phyloP scores from a whole-genome alignment of 768 basidiomycete species.

The Agrocybe praecox region DNA sequence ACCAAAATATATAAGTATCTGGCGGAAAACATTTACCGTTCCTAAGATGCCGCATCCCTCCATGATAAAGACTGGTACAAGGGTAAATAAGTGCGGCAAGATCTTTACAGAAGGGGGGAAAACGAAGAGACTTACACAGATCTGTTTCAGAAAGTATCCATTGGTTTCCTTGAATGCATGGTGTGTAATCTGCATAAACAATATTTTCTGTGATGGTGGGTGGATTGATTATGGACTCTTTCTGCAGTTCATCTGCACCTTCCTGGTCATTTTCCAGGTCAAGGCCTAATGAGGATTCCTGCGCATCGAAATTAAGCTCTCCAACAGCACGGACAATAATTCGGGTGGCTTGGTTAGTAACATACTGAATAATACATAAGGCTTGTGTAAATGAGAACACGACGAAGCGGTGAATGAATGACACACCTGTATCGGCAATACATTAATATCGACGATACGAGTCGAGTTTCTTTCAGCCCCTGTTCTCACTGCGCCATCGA shows the following conservation, averaged over 20 bases:
- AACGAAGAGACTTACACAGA: conserved; percentile 28
- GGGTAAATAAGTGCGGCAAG: background rate
- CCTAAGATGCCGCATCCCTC: conserved; percentile 67
- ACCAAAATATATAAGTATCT: no score
- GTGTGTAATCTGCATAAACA: conserved; percentile 35
- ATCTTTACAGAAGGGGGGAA: background rate
- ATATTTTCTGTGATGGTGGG: conserved; percentile 17
- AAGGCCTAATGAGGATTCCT: background rate
- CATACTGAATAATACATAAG: no score
- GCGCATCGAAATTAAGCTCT: conserved; percentile 32
- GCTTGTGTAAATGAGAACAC: no score
- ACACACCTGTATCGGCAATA: conserved; percentile 50
- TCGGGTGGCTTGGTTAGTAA: conserved; percentile 49
- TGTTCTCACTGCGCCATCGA: conserved; percentile 43
- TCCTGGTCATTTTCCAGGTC: conserved; percentile 17
- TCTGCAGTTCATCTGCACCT: conserved; percentile 2
- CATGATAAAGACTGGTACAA: conserved; percentile 51
- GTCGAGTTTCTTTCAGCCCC: conserved; percentile 46
- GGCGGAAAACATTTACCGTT: conserved; percentile 33
- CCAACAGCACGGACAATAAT: conserved; percentile 67
- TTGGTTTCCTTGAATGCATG: conserved; percentile 36
- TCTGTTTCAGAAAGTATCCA: conserved; percentile 51
- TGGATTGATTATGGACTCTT: conserved; percentile 14
- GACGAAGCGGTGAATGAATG: background rate
- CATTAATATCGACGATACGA: conserved; percentile 57